Evolutionary conservation across 2,329 filamentous ascomycete genomes (phyloP).

Genomic region (Huntiella omanensis): DNA sequence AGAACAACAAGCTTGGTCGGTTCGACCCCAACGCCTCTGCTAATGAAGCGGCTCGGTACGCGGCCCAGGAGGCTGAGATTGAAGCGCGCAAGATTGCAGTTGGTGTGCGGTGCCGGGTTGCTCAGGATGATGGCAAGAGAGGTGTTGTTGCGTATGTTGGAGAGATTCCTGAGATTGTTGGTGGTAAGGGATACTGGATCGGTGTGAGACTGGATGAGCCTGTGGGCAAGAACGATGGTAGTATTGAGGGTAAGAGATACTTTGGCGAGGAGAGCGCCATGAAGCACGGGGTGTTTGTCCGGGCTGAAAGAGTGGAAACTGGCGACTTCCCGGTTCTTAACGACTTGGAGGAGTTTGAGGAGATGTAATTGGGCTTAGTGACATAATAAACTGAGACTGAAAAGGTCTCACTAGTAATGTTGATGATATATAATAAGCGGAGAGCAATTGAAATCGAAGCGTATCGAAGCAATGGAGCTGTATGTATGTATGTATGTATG

Average conservation of each 20-base stretch:
- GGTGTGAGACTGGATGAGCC: slow-evolving; percentile 62
- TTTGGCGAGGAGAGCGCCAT: slow-evolving; percentile 44
- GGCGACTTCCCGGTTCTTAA: slow-evolving; percentile 55
- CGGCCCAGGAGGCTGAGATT: slow-evolving; percentile 51
- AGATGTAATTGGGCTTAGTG: slow-evolving; percentile 28
- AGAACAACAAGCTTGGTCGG: slow-evolving; percentile 79
- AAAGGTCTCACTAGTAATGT: too few relatives aligned
- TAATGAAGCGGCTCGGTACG: slow-evolving; percentile 53
- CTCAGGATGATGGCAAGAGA: slow-evolving; percentile 47
- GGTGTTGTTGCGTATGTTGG: slow-evolving; percentile 57
- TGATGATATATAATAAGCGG: too few relatives aligned
- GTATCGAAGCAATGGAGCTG: too few relatives aligned
- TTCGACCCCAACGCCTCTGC: slow-evolving; percentile 74
- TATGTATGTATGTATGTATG: too few relatives aligned
- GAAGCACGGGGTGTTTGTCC: slow-evolving; percentile 62
- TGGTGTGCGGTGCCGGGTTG: slow-evolving; percentile 45
- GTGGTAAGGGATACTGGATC: slow-evolving; percentile 45
- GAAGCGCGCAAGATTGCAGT: slow-evolving; percentile 45
- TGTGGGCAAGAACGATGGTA: slow-evolving; percentile 67
- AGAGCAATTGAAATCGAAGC: too few relatives aligned
- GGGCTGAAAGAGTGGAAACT: slow-evolving; percentile 58
- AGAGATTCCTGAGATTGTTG: slow-evolving; percentile 54
- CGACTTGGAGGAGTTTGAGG: slow-evolving; percentile 60
- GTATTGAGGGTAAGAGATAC: slow-evolving; percentile 46
- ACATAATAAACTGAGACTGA: too few relatives aligned